phyloP scores from a whole-genome alignment of 2,329 filamentous ascomycete species.

The Periconia macrospinosa region DNA sequence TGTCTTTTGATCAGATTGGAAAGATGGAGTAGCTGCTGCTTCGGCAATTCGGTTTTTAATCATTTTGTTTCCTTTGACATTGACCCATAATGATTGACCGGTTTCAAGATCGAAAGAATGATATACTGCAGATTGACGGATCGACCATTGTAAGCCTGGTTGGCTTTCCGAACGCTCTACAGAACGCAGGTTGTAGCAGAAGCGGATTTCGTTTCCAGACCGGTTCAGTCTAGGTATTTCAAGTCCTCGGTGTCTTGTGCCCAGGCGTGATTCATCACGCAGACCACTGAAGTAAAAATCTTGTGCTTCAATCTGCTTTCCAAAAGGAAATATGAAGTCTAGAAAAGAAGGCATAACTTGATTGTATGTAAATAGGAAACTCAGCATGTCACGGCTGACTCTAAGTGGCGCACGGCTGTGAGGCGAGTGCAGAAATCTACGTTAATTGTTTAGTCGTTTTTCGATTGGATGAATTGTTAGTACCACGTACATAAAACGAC shows the following conservation, averaged over 20 bases:
- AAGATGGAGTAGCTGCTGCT: constrained; percentile 2
- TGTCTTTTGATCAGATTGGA: constrained; percentile 1
- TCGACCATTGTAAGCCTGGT: constrained; percentile 34
- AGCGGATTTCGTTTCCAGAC: constrained; percentile 39
- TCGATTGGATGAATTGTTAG: neutral
- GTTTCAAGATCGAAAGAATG: constrained; percentile 45
- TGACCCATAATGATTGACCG: constrained; percentile 39
- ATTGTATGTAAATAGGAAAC: constrained; percentile 25
- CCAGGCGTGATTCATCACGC: constrained; percentile 27
- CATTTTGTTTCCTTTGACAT: constrained; percentile 41
- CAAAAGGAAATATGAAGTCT: constrained; percentile 45
- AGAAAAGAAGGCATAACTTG: constrained; percentile 41
- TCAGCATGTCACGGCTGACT: constrained; percentile 20
- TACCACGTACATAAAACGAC: constrained; percentile 17
- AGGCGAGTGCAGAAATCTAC: constrained; percentile 19
- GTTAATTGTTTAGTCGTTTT: neutral
- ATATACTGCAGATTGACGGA: constrained; percentile 42
- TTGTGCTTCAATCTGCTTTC: constrained; percentile 26
- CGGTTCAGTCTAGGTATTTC: constrained; percentile 33
- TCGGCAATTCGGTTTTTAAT: constrained; percentile 34
- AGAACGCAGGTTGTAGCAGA: constrained; percentile 47
- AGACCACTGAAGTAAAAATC: constrained; percentile 46
- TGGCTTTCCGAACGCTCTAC: constrained; percentile 27
- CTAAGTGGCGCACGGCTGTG: constrained; percentile 17
- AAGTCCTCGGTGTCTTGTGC: constrained; percentile 2